Evolutionary conservation across 176 grass and related monocot genomes (phyloP).

Genomic region (Cocos nucifera): DNA sequence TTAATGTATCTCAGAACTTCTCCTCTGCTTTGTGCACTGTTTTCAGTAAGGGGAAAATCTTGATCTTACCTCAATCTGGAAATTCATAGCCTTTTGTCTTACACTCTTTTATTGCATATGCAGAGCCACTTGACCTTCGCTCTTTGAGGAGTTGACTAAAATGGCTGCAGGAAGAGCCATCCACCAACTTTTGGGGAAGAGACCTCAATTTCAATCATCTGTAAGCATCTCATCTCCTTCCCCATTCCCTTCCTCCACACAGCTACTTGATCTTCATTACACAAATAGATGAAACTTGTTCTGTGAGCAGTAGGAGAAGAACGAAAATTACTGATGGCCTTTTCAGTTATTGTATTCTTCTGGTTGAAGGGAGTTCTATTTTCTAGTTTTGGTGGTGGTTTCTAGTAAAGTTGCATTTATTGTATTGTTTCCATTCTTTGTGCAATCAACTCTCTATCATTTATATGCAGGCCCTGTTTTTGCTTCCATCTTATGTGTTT

Average conservation of each 20-base stretch:
- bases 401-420: not conserved
- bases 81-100: too few species aligned
- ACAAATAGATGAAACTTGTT: not conserved
- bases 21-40: too few species aligned
- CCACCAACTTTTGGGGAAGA: conserved; percentile 13
- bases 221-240: not conserved
- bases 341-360: too few species aligned
- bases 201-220: conserved; percentile 11
- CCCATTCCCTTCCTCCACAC: too few species aligned
- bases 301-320: not conserved
- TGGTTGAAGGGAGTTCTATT: too few species aligned
- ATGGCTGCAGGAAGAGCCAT: conserved; percentile 17
- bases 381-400: not conserved
- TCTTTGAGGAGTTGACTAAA: not conserved
- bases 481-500: conserved; percentile 6
- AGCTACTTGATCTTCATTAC: not conserved
- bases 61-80: too few species aligned
- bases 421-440: not conserved
- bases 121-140: too few species aligned
- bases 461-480: conserved; percentile 8
- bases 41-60: too few species aligned
- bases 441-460: not conserved
- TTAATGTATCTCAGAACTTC: too few species aligned
- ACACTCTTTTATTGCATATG: too few species aligned
- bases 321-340: too few species aligned